Evolutionary conservation across 2,329 filamentous ascomycete genomes (phyloP).

Genomic region (Ophiognomonia clavigignenti-juglandacearum): DNA sequence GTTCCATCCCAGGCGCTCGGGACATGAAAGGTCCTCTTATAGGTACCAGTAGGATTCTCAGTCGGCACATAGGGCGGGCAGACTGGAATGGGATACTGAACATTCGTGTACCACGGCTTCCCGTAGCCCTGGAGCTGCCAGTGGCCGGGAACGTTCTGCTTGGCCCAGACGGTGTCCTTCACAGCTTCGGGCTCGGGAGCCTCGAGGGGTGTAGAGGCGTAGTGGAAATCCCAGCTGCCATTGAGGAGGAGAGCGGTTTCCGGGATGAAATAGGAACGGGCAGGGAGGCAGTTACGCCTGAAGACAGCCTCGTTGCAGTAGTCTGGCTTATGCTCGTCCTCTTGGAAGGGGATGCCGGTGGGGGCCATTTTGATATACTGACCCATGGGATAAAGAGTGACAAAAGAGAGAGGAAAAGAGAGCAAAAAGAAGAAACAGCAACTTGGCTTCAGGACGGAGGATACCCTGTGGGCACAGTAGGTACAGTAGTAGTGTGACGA

Average conservation of each 20-base stretch:
- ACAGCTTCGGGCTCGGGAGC: conserved; percentile 34
- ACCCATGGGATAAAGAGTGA: conserved; percentile 28
- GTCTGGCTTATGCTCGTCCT: conserved; percentile 35
- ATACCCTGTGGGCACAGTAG: too few species aligned
- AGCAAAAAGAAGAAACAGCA: too few species aligned
- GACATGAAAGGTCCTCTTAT: conserved; percentile 50
- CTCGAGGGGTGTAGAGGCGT: conserved; percentile 38
- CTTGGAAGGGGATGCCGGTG: conserved; percentile 28
- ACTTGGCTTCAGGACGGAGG: too few species aligned
- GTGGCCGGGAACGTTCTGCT: conserved; percentile 58
- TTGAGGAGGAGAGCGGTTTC: conserved; percentile 46
- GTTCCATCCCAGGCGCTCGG: conserved; percentile 40
- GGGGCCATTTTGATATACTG: conserved; percentile 17
- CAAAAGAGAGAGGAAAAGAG: too few species aligned
- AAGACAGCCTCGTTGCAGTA: conserved; percentile 48
- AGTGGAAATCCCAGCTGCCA: conserved; percentile 53
- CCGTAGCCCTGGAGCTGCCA: conserved; percentile 70
- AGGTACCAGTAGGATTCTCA: conserved; percentile 62
- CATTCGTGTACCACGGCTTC: conserved; percentile 64
- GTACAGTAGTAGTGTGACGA: too few species aligned
- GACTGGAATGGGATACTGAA: conserved; percentile 61
- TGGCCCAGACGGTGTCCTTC: conserved; percentile 33
- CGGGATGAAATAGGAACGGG: conserved; percentile 49
- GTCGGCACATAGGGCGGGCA: conserved; percentile 58
- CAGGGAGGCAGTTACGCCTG: conserved; percentile 46